Conservation (phyloP, 192 early-diverging fungal species). For the Coemansia sp. region DNA sequence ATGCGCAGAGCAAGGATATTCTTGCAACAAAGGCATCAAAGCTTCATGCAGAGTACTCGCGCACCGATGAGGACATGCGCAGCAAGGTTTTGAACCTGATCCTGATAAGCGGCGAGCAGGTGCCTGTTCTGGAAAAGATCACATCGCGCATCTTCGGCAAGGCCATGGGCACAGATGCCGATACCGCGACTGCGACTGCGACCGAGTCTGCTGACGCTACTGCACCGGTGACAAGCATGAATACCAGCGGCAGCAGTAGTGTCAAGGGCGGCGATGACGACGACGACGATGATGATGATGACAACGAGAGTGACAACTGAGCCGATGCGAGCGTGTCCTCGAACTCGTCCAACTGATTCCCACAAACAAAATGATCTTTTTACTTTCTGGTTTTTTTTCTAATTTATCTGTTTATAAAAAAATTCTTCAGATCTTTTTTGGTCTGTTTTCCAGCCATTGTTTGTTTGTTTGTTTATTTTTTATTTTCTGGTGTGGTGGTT, state of each 20-base stretch:
- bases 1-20: slow-evolving; percentile 49
- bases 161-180: slow-evolving; percentile 18
- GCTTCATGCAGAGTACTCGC: slow-evolving; percentile 54
- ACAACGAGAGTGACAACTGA: slow-evolving; percentile 10
- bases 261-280: background rate
- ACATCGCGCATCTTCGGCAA: slow-evolving; percentile 49
- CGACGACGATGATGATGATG: background rate
- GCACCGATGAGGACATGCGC: slow-evolving; percentile 41
- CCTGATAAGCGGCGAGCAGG: slow-evolving; percentile 52
- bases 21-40: slow-evolving; percentile 45
- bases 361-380: background rate
- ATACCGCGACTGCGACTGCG: slow-evolving; percentile 3
- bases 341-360: background rate
- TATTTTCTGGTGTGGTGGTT: too few relatives aligned
- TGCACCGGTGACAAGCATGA: slow-evolving; percentile 1
- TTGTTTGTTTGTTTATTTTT: too few relatives aligned
- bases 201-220: slow-evolving; percentile 6
- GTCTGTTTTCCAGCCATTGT: too few relatives aligned
- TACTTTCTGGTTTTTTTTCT: slow-evolving; percentile 6
- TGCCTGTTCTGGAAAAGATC: slow-evolving; percentile 47
- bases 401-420: too few relatives aligned
- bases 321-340: background rate
- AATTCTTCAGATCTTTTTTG: too few relatives aligned
- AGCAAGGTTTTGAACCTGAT: slow-evolving; percentile 52
- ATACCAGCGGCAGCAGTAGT: background rate